These are phyloP conservation scores for Cephaloascus fragrans DNA, from an alignment of 805 yeast genomes.

Conservation along the genomic window DNA sequence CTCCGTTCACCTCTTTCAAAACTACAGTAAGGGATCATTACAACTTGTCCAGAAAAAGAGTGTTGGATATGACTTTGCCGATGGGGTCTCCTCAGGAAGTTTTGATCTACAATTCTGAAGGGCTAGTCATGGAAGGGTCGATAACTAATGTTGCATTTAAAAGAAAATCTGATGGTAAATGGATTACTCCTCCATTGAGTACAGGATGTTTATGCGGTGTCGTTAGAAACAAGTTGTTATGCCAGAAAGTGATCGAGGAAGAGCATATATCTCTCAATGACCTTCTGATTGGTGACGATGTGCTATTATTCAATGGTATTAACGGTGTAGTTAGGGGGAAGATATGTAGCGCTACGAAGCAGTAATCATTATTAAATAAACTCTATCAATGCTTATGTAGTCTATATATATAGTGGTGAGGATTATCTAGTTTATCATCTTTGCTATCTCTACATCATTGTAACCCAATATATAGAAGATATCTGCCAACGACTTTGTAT, in stretches of 20 bases:
- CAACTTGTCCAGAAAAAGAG: conserved; percentile 46
- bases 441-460: conserved; percentile 46
- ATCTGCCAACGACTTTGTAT: conserved; percentile 65
- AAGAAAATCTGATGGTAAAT: conserved; percentile 29
- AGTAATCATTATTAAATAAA: too few relatives aligned
- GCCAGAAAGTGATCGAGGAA: conserved; percentile 44
- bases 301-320: conserved; percentile 72
- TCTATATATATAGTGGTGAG: neutral
- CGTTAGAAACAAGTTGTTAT: conserved; percentile 53
- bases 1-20: conserved; percentile 82
- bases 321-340: conserved; percentile 67
- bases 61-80: conserved; percentile 19
- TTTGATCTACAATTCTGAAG: conserved; percentile 50
- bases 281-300: conserved; percentile 55
- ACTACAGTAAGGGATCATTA: conserved; percentile 69
- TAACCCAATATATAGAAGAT: conserved; percentile 76
- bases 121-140: conserved; percentile 69
- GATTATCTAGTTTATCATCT: too few relatives aligned
- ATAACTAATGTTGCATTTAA: conserved; percentile 70
- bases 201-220: conserved; percentile 85
- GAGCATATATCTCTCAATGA: conserved; percentile 34
- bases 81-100: conserved; percentile 49
- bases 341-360: too few relatives aligned
- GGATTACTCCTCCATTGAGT: conserved; percentile 76
- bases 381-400: too few relatives aligned